These are phyloP conservation scores for Blastomyces emzantsi DNA, from an alignment of 2,329 filamentous ascomycete genomes.

Conservation along the genomic window DNA sequence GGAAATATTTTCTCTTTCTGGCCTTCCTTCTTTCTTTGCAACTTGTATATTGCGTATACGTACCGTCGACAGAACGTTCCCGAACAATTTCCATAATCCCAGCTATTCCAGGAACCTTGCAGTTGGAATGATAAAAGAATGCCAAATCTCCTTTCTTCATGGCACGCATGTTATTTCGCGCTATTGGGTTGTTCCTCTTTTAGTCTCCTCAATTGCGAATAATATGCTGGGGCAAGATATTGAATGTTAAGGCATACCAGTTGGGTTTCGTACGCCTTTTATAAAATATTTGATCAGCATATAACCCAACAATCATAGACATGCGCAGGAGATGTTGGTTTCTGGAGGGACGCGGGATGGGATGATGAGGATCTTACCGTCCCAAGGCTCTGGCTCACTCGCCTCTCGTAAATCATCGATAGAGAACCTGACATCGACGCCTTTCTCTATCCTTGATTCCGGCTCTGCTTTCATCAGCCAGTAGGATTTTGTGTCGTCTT, in stretches of 20 bases:
- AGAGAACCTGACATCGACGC: constrained; percentile 82
- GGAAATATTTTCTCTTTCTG: no score
- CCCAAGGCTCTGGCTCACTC: constrained; percentile 77
- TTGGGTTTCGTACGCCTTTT: constrained; percentile 38
- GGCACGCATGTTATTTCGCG: constrained; percentile 77
- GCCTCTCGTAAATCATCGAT: constrained; percentile 77
- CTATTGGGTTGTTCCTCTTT: constrained; percentile 30
- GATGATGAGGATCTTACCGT: constrained; percentile 52
- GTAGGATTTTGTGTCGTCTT: constrained; percentile 41
- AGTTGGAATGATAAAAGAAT: constrained; percentile 97
- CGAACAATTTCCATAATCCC: constrained; percentile 82
- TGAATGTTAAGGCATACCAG: constrained; percentile 25
- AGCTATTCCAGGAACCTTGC: constrained; percentile 78
- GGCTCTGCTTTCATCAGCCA: constrained; percentile 88
- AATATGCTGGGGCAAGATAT: not conserved
- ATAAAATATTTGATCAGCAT: constrained; percentile 15
- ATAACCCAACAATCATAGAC: constrained; percentile 8
- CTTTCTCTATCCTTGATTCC: constrained; percentile 75
- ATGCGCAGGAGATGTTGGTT: not conserved
- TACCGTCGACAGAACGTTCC: constrained; percentile 72
- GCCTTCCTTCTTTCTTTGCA: not conserved
- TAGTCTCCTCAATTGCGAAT: not conserved
- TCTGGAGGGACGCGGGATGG: not conserved
- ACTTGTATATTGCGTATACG: constrained; percentile 24
- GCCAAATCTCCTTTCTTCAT: constrained; percentile 90